phyloP scores from a whole-genome alignment of 2,329 filamentous ascomycete species.

The Trichophyton verrucosum region DNA sequence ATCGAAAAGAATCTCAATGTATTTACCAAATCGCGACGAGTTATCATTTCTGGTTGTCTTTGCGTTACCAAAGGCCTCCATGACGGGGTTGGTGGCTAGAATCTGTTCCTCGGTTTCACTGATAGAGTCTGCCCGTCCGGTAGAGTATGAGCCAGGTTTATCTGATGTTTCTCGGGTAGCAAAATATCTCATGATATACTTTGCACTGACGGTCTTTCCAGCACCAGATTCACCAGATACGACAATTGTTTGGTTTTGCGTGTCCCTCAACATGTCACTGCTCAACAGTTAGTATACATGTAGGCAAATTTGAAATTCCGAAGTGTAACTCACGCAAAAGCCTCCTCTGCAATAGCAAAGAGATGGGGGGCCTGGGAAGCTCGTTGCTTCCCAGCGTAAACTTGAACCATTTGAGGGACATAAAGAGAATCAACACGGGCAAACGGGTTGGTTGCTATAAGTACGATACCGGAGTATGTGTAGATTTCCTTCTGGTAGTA shows the following conservation, averaged over 20 bases:
- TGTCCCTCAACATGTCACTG: slow-evolving; percentile 92
- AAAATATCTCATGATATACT: slow-evolving; percentile 99
- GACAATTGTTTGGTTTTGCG: slow-evolving; percentile 94
- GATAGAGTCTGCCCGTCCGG: slow-evolving; percentile 67
- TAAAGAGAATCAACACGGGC: slow-evolving; percentile 95
- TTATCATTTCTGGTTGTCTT: slow-evolving; percentile 99
- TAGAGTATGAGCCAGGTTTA: slow-evolving; percentile 63
- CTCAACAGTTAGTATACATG: slow-evolving; percentile 1
- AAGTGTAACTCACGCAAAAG: slow-evolving; percentile 62
- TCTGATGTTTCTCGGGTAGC: slow-evolving; percentile 91
- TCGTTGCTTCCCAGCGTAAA: slow-evolving; percentile 93
- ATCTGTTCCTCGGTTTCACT: slow-evolving; percentile 98
- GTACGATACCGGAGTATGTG: slow-evolving; percentile 96
- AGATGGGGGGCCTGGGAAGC: slow-evolving; percentile 94
- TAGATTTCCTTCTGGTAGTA: slow-evolving; percentile 99
- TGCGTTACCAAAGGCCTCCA: slow-evolving; percentile 99
- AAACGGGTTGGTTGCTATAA: slow-evolving; percentile 97
- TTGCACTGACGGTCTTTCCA: slow-evolving; percentile 96
- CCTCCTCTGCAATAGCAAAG: slow-evolving; percentile 97
- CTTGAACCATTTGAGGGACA: slow-evolving; percentile 98
- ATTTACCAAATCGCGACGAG: slow-evolving; percentile 97
- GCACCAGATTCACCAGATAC: slow-evolving; percentile 99
- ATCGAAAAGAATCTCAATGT: slow-evolving; percentile 99
- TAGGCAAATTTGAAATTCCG: background rate
- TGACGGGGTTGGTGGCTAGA: slow-evolving; percentile 94